Base-by-base conservation (phyloP, 2,329 filamentous ascomycete genomes). In the Acarospora socialis region DNA sequence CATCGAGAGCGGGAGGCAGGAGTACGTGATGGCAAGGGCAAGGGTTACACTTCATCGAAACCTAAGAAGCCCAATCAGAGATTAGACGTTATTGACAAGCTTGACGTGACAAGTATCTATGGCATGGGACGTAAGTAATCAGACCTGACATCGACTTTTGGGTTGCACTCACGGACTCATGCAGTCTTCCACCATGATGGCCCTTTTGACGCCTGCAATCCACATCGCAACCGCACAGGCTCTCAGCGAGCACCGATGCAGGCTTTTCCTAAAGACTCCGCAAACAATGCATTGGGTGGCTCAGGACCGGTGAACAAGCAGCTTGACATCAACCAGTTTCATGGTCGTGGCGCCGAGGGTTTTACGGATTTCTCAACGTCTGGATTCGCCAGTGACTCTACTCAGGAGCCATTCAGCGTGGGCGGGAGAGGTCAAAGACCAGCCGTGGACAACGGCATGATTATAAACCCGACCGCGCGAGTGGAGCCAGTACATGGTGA, bases 131-230 rank as follows among this genome's bases (percentile, higher is more conserved):
- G 83, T 92, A 65, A 60, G 81, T 73, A 28, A 14, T 8, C 15
- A 7, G n/a, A 43, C 37, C 26, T 13, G 14, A 29, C 15, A 30
- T 36, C 10, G 38, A 19, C 15, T 13, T 26, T 14, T 4, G 16
- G 16, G 17, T 34, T 30, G 41, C 38, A 34, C 5, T 12, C 10
- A 22, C 21, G 21, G 21, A 12, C 21, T 37, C 4, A 20, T 21
- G 19, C 13, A 92, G 84, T 93, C 44, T 93, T 95, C 58, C 90
- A 98, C 49, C 90, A 98, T 50, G 90, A 95, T 49, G 90, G 90
- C 1, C 90, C 90, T 4, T 98, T 94, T 48, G 90, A 98, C 56
- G 90, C 90, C 13, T 81, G 90, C 53, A 92, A 93, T 54, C 84
- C 90, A 4, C 81, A 92, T 53, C 81, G 90, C 42, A 98, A 95